These are phyloP conservation scores for Hirschioporus abietinus DNA, from an alignment of 768 basidiomycete genomes.

Conservation along the genomic window DNA sequence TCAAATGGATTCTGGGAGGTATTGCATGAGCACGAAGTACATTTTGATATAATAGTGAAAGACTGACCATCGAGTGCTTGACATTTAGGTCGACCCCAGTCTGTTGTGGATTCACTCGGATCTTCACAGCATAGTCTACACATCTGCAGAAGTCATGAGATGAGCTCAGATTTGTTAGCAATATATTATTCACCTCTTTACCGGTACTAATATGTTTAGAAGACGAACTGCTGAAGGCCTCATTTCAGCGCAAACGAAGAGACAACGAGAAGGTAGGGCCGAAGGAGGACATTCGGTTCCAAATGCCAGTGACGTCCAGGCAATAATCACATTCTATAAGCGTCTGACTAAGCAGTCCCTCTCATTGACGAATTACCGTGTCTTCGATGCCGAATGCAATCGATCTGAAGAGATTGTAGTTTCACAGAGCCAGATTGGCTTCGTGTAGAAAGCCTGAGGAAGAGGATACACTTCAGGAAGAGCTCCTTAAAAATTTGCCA, in stretches of 20 bases:
- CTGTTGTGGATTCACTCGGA: conserved; percentile 92
- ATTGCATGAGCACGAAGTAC: neutral
- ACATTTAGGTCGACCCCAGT: conserved; percentile 96
- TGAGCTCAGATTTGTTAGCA: neutral
- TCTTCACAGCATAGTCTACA: conserved; percentile 98
- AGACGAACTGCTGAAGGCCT: conserved; percentile 64
- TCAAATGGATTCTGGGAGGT: conserved; percentile 89
- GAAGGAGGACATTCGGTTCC: neutral
- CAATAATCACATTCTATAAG: neutral
- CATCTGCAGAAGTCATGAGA: conserved; percentile 42
- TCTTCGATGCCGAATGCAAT: too few relatives aligned
- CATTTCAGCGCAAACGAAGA: conserved; percentile 37
- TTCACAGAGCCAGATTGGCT: too few relatives aligned
- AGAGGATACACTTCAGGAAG: too few relatives aligned
- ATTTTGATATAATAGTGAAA: neutral
- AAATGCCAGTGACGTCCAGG: neutral
- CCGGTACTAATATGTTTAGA: conserved; percentile 89
- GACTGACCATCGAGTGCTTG: conserved; percentile 95
- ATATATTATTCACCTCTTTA: conserved; percentile 63
- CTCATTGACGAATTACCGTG: too few relatives aligned
- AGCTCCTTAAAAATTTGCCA: too few relatives aligned
- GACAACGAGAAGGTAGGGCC: too few relatives aligned
- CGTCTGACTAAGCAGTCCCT: too few relatives aligned
- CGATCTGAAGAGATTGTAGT: too few relatives aligned
- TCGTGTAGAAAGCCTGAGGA: too few relatives aligned